A percentile compares a stretch with the other conserved stretches of the same genome.
phyloP scores from a whole-genome alignment of 768 basidiomycete genomes.

The Chiua virens region DNA sequence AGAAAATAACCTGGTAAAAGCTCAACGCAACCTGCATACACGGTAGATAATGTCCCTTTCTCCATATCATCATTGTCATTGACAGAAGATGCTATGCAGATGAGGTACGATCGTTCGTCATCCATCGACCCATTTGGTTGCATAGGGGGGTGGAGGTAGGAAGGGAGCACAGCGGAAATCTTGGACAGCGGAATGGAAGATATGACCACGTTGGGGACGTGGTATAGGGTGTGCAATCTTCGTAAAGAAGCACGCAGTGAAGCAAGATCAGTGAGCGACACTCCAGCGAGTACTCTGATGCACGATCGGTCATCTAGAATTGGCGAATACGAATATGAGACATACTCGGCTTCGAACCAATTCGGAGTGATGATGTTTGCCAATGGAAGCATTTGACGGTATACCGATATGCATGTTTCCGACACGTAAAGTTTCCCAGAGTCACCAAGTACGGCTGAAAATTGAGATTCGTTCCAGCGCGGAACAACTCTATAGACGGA shows the following conservation, averaged over 20 bases:
- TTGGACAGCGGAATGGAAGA: conserved; percentile 81
- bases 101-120: conserved; percentile 49
- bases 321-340: not conserved
- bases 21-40: conserved; percentile 74
- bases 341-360: conserved; percentile 95
- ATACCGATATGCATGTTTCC: conserved; percentile 82
- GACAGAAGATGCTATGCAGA: conserved; percentile 79
- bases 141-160: conserved; percentile 35
- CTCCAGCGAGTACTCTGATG: conserved; percentile 71
- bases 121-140: not conserved
- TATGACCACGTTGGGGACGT: conserved; percentile 85
- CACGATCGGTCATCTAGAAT: not conserved
- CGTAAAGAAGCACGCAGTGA: conserved; percentile 70
- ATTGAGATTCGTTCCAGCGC: not conserved
- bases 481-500: not conserved
- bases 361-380: conserved; percentile 96
- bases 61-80: conserved; percentile 16
- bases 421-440: conserved; percentile 87
- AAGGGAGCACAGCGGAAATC: conserved; percentile 56
- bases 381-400: conserved; percentile 74
- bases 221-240: conserved; percentile 73
- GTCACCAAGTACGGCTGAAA: conserved; percentile 90
- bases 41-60: conserved; percentile 34
- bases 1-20: conserved; percentile 89
- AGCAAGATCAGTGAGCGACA: conserved; percentile 59